Base-by-base conservation (phyloP, 192 early-diverging fungal species). In the Podila horticola region DNA sequence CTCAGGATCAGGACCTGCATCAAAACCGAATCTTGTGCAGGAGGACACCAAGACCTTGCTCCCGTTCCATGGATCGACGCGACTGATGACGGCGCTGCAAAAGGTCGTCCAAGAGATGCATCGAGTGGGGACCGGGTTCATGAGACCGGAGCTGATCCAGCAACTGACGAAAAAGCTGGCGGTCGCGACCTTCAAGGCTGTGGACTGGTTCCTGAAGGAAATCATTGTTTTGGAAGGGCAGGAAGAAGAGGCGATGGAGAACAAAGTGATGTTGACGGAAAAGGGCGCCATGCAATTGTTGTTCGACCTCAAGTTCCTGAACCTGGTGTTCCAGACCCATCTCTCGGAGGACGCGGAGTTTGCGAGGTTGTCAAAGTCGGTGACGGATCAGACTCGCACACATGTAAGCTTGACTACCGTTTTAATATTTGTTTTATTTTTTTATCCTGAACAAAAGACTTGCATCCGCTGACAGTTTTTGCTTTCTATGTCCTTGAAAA, bases 201-300 rank as follows among this genome's bases (percentile, higher is more conserved):
- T 69, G 41, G 69, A 69, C 19, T 52, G 68, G 9, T 81, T 81
- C 34, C 58, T 73, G 62, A 63, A 52, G 48, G 22, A 58, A 30
- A 45, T 69, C 10, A 58, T 36, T 41, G 8, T 30, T 3, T 49
- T 10, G 4, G 34, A 57, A 8, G 34, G 26, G 38, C 1, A 50
- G 48, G 59, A 50, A 60, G 17, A 50, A 66, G 17, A 41, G 12
- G 17, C 28, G 2, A 51, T n/a, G 13, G 51, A 24, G 13, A 31
- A 26, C 26, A n/a, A 66, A 13, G 30, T 68, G 10, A 38, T 79
- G 3, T 10, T 79, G 4, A 83, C 90, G 13, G 89, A 91, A 48
- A 86, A 86, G 58, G 87, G 90, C 2, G 87, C 88, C 1, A 57
- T 91, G 22, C 92, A 93, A 68, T 58, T 93, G 45, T 63, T 93